Base-by-base conservation (phyloP, 805 yeast species). In the Nakazawaea molendinolei region DNA sequence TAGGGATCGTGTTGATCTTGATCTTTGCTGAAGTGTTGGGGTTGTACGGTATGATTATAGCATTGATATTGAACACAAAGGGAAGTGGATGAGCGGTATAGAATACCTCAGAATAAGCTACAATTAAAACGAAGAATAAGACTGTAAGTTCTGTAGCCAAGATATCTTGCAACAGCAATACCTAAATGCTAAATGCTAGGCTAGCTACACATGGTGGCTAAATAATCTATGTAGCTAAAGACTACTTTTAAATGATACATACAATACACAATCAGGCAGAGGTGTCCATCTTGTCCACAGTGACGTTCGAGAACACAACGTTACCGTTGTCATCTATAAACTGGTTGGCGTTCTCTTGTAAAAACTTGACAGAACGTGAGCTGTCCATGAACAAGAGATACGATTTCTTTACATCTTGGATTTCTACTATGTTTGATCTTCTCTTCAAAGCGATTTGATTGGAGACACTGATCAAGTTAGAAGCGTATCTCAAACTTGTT, bases 1-100 rank as follows among this genome's bases (percentile, higher is more conserved):
- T 90, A 45, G 97, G 97, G 61, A 90, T 90, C 92, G 86, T 90
- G 69, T 79, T 90, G 70, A 90, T 90, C 62, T 83, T 90, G 67
- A 90, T 90, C 86, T 90, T 90, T 68, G 96, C 97, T 47, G 98
- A 90, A 77, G 97, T 89, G 50, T 78, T 89, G 69, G 97, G 99
- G 71, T 80, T 92, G 51, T 84, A 89, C 56, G 97, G 97, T 37
- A 86, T 89, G 92, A 89, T 89, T 58, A 82, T 89, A 48, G 96
- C 96, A 20, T 75, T 89, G 61, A 86, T 89, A 42, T 73, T 89
- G 56, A 89, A 89, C 61, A 87, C 97, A 31, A 83, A 84, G 65
- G 92, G 92, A 48, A 74, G 84, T 44, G 80, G 79, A 55, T 71
- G 52, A 50, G 14, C 21, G 15, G 10, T 17, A 2, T 21, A 27